These are phyloP conservation scores for Ophiostoma piceae DNA, from an alignment of 2,329 filamentous ascomycete genomes.

Conservation along the genomic window DNA sequence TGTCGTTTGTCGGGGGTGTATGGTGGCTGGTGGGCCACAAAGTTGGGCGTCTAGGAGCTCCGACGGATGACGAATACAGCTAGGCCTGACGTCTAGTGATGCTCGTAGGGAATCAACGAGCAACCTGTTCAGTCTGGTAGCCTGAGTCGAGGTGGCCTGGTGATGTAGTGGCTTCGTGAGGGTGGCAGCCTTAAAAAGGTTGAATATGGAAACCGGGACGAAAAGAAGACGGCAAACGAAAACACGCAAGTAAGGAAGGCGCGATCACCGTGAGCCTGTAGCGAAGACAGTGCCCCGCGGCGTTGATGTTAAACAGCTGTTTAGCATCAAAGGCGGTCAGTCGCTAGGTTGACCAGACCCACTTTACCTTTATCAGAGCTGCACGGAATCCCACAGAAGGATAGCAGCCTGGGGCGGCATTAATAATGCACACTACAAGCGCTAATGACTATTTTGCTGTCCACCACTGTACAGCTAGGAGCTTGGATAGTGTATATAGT, in stretches of 20 bases:
- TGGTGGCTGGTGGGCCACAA: not conserved
- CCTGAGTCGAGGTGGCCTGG: not conserved
- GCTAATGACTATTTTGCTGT: not conserved
- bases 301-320: not conserved
- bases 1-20: not conserved
- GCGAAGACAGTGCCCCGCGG: not conserved
- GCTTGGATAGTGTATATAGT: not conserved
- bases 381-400: conserved; percentile 6
- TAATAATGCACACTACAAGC: not conserved
- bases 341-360: not conserved
- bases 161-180: not conserved
- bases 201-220: not conserved
- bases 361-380: not conserved
- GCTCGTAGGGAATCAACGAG: not conserved
- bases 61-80: not conserved
- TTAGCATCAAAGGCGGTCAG: not conserved
- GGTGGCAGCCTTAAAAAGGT: not conserved
- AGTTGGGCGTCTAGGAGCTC: not conserved
- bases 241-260: not conserved
- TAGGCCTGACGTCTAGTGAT: not conserved
- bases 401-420: not conserved
- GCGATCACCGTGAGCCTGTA: not conserved
- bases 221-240: not conserved
- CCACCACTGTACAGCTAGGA: not conserved
- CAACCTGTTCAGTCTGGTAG: not conserved